Evolutionary conservation across 805 yeast species (phyloP).

Genomic region (Ogataea henricii): DNA sequence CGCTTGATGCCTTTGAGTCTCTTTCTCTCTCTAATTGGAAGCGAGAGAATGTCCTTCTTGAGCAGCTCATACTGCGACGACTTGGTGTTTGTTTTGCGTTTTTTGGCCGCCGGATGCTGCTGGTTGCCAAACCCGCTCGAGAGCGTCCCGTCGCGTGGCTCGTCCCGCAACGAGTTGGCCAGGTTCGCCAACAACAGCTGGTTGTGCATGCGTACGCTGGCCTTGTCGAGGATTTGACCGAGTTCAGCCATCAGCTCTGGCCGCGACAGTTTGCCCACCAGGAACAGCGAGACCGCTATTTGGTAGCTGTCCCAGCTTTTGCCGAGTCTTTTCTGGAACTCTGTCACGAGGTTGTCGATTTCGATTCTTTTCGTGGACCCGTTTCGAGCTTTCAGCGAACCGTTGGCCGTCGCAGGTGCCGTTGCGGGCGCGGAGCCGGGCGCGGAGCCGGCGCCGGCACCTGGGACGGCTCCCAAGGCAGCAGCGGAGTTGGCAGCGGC

Average conservation of each 20-base stretch:
- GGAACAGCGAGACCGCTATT: slow-evolving; percentile 70
- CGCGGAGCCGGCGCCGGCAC: background rate
- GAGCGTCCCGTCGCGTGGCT: slow-evolving; percentile 58
- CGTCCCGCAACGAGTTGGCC: slow-evolving; percentile 80
- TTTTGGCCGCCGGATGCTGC: slow-evolving; percentile 27
- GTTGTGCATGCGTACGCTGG: slow-evolving; percentile 70
- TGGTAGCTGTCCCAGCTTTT: slow-evolving; percentile 86
- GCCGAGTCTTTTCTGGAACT: slow-evolving; percentile 74
- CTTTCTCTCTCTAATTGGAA: slow-evolving; percentile 82
- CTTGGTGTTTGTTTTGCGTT: slow-evolving; percentile 51
- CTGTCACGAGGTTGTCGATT: slow-evolving; percentile 66
- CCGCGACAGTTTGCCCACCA: slow-evolving; percentile 79
- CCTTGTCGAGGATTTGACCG: slow-evolving; percentile 52
- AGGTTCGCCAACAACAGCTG: slow-evolving; percentile 77
- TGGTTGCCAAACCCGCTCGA: slow-evolving; percentile 51
- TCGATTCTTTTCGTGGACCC: slow-evolving; percentile 47
- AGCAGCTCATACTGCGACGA: slow-evolving; percentile 77
- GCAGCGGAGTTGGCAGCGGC: slow-evolving; percentile 11
- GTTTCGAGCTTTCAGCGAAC: slow-evolving; percentile 15
- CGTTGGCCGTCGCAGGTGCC: slow-evolving; percentile 7
- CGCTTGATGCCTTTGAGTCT: slow-evolving; percentile 80
- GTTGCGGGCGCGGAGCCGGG: slow-evolving; percentile 6
- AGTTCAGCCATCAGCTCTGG: slow-evolving; percentile 66
- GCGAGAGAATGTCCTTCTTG: slow-evolving; percentile 82
- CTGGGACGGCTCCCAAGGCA: too few relatives aligned